These are phyloP conservation scores for Diutina siamensis DNA, from an alignment of 1,139 yeast genomes.

Conservation along the genomic window DNA sequence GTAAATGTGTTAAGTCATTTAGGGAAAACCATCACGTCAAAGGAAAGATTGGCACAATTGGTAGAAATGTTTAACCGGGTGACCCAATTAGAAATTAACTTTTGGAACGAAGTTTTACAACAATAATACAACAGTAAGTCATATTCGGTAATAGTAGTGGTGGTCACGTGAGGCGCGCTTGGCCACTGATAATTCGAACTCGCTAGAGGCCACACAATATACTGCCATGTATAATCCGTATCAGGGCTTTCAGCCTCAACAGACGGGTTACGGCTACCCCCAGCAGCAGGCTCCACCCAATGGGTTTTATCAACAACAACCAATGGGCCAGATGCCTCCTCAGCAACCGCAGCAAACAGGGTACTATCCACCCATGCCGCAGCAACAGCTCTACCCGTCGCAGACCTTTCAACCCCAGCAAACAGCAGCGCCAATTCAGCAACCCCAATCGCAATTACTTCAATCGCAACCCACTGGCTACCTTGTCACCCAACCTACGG, in stretches of 20 bases:
- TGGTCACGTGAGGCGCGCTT: too few species aligned
- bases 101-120: slow-evolving; percentile 44
- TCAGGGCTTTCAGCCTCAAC: slow-evolving; percentile 16
- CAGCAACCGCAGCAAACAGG: slow-evolving; percentile 22
- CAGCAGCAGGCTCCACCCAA: not conserved
- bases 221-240: slow-evolving; percentile 32
- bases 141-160: not conserved
- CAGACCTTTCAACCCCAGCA: slow-evolving; percentile 21
- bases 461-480: slow-evolving; percentile 3
- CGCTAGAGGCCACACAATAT: too few species aligned
- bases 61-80: slow-evolving; percentile 50
- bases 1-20: slow-evolving; percentile 22
- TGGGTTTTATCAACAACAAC: slow-evolving; percentile 12
- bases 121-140: not conserved
- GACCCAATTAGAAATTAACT: slow-evolving; percentile 44
- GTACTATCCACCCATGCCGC: slow-evolving; percentile 9
- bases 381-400: slow-evolving; percentile 5
- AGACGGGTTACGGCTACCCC: slow-evolving; percentile 18
- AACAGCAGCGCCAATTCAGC: slow-evolving; percentile 11
- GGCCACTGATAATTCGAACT: too few species aligned
- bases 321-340: slow-evolving; percentile 13
- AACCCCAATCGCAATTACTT: not conserved
- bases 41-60: slow-evolving; percentile 35
- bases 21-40: slow-evolving; percentile 15
- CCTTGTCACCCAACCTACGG: slow-evolving; percentile 3